These are phyloP conservation scores for Adansonia madagascariensis DNA, from an alignment of 441 rosid genomes.

Conservation along the genomic window DNA sequence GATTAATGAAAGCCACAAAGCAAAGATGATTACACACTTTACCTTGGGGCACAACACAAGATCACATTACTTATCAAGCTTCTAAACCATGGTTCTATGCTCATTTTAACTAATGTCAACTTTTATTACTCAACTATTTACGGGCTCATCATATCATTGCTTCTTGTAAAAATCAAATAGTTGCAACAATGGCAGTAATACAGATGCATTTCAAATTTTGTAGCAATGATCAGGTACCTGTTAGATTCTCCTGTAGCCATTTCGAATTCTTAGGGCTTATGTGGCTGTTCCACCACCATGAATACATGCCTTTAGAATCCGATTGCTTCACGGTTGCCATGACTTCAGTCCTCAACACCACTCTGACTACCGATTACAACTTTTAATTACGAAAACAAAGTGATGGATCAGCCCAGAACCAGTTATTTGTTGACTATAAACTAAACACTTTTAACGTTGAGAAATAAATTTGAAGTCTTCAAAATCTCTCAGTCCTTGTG, in stretches of 20 bases:
- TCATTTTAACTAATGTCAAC: neutral
- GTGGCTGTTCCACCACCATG: conserved; percentile 99
- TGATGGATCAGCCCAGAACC: conserved; percentile 14
- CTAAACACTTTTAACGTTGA: conserved; percentile 18
- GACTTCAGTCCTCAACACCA: conserved; percentile 40
- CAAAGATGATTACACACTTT: neutral
- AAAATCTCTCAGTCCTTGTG: conserved; percentile 11
- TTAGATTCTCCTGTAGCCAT: conserved; percentile 96
- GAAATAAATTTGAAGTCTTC: neutral
- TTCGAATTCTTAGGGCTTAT: conserved; percentile 88
- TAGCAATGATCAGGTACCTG: conserved; percentile 52
- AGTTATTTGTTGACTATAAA: neutral
- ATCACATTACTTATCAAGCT: conserved; percentile 1
- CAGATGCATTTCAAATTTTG: neutral
- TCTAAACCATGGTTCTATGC: neutral
- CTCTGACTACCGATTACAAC: neutral
- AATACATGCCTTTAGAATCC: conserved; percentile 62
- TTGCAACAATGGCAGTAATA: neutral
- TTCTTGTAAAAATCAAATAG: neutral
- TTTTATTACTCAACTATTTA: neutral
- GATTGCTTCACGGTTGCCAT: conserved; percentile 59
- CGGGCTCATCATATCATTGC: neutral
- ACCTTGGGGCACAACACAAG: neutral
- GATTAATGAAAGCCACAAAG: neutral
- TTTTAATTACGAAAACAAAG: conserved; percentile 25